These are phyloP conservation scores for Staphylotrichum tortipilum DNA, from an alignment of 495 filamentous ascomycete genomes.

Conservation along the genomic window DNA sequence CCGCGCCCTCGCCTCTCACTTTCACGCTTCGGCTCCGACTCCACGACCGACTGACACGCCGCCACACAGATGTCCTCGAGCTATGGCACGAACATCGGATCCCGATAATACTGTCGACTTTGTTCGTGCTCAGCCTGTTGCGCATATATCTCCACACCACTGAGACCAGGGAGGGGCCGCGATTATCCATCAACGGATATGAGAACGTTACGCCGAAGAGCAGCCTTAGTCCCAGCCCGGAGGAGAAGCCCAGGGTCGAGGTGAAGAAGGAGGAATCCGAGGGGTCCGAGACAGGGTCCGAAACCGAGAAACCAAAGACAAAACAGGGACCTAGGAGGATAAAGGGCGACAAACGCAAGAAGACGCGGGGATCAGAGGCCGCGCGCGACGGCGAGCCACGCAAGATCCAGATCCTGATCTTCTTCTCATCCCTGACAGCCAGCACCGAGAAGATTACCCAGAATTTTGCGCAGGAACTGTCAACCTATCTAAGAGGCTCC, in stretches of 20 bases:
- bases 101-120: slow-evolving; percentile 39
- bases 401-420: slow-evolving; percentile 68
- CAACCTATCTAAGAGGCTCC: slow-evolving; percentile 20
- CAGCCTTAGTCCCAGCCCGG: neutral
- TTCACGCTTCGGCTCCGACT: neutral
- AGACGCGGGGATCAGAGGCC: slow-evolving; percentile 16
- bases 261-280: slow-evolving; percentile 11
- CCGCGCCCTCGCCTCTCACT: neutral
- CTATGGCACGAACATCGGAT: slow-evolving; percentile 49
- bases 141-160: slow-evolving; percentile 35
- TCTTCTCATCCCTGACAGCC: slow-evolving; percentile 78
- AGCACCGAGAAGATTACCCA: slow-evolving; percentile 64
- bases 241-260: slow-evolving; percentile 5
- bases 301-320: slow-evolving; percentile 1
- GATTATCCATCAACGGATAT: slow-evolving; percentile 22
- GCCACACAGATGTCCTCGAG: slow-evolving; percentile 37
- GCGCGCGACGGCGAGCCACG: slow-evolving; percentile 12
- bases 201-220: slow-evolving; percentile 12
- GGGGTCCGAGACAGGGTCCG: neutral
- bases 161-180: slow-evolving; percentile 13
- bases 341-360: slow-evolving; percentile 37
- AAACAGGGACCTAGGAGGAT: slow-evolving; percentile 39
- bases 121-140: slow-evolving; percentile 28
- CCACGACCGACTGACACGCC: neutral
- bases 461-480: slow-evolving; percentile 46